Conservation (phyloP, 2,329 filamentous ascomycete genomes). For the Alternaria conjuncta region DNA sequence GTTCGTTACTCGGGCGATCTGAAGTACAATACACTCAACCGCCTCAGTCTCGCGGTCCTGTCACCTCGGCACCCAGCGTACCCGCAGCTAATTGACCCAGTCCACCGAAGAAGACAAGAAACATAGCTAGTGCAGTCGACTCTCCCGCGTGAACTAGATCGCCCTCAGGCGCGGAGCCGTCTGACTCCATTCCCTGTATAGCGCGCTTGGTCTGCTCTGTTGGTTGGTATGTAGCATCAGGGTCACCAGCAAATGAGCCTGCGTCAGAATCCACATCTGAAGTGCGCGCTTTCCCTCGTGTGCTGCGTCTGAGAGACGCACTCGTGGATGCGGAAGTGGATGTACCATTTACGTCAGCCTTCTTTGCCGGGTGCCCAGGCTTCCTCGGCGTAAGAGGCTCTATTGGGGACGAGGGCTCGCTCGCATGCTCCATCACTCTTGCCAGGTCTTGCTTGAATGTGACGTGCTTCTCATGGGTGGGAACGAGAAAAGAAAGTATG, state of each 20-base stretch:
- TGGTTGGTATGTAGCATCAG: conserved; percentile 38
- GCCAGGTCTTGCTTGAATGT: conserved; percentile 21
- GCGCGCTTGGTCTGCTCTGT: conserved; percentile 24
- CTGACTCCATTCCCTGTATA: conserved; percentile 36
- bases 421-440: conserved; percentile 11
- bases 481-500: conserved; percentile 35
- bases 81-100: conserved; percentile 42
- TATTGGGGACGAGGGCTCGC: conserved; percentile 10
- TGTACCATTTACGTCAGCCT: conserved; percentile 22
- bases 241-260: conserved; percentile 24
- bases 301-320: conserved; percentile 27
- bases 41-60: conserved; percentile 23
- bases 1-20: background rate
- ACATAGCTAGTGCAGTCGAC: conserved; percentile 44
- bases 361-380: conserved; percentile 38
- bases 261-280: conserved; percentile 29
- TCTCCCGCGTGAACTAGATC: conserved; percentile 44
- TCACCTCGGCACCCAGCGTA: conserved; percentile 46
- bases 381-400: conserved; percentile 28
- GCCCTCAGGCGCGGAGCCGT: conserved; percentile 33
- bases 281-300: conserved; percentile 19
- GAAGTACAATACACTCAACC: background rate
- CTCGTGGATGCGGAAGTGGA: conserved; percentile 11
- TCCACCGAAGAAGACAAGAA: conserved; percentile 43
- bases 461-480: conserved; percentile 39